Conservation (phyloP, 345 rosid species). For the Gossypium sturtianum region DNA sequence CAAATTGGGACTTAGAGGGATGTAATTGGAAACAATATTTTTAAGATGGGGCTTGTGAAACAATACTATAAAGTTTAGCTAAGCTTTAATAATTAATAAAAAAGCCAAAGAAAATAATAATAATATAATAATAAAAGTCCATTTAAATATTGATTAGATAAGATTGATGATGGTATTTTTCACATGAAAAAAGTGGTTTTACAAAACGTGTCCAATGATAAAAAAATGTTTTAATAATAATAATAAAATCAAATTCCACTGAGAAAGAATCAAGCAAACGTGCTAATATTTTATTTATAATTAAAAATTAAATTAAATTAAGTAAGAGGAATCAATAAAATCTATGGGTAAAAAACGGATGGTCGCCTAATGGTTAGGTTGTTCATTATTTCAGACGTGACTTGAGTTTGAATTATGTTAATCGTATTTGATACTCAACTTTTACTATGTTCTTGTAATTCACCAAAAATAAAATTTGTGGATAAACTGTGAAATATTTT, state of each 20-base stretch:
- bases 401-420: accelerated
- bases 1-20: not conserved
- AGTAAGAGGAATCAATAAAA: too few relatives aligned
- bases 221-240: too few relatives aligned
- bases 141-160: not conserved
- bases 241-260: too few relatives aligned
- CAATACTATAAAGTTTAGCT: not conserved
- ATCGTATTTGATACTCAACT: accelerated
- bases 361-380: accelerated
- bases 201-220: too few relatives aligned
- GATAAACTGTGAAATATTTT: accelerated
- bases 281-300: too few relatives aligned
- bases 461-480: accelerated
- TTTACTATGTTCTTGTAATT: accelerated
- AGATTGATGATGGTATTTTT: not conserved
- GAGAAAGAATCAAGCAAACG: too few relatives aligned
- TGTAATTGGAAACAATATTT: not conserved
- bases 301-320: too few relatives aligned
- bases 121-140: not conserved
- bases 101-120: not conserved
- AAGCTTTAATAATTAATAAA: not conserved
- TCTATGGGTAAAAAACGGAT: too few relatives aligned
- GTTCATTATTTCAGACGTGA: accelerated
- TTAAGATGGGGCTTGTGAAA: not conserved
- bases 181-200: not conserved